Conservation (phyloP, 176 grass and related monocot species). For the Saccharum officinarum region DNA sequence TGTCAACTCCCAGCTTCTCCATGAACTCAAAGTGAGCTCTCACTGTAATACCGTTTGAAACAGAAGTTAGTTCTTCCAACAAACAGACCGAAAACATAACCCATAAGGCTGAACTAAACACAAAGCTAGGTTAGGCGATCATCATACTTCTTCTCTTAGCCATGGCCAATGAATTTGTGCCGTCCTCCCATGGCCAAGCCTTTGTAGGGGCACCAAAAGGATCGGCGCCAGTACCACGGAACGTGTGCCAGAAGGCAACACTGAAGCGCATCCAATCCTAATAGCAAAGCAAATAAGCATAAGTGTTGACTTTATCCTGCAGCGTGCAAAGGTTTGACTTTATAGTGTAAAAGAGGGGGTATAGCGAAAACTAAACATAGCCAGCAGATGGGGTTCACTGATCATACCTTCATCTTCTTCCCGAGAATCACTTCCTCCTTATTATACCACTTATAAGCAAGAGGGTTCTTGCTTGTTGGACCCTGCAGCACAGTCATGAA, state of each 20-base stretch:
- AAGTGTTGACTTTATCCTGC: not conserved
- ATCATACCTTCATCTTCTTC: conserved; percentile 92
- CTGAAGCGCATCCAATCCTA: conserved; percentile 95
- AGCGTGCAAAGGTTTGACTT: not conserved
- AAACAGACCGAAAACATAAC: not conserved
- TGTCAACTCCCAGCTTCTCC: conserved; percentile 92
- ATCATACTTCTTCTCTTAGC: conserved; percentile 93
- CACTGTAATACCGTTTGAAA: conserved; percentile 51
- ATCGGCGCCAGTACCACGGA: conserved; percentile 81
- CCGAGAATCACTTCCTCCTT: conserved; percentile 88
- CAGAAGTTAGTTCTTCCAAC: conserved; percentile 6
- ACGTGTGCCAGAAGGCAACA: conserved; percentile 88
- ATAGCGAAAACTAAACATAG: not conserved
- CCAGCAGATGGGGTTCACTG: not conserved
- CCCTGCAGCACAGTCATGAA: conserved; percentile 41
- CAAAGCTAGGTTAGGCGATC: not conserved
- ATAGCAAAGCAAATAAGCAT: not conserved
- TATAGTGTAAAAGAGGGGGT: not conserved
- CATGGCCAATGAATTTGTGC: conserved; percentile 84
- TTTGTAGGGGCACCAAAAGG: conserved; percentile 87
- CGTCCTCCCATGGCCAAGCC: conserved; percentile 93
- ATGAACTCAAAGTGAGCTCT: conserved; percentile 97
- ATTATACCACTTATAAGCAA: conserved; percentile 95
- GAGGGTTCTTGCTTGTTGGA: conserved; percentile 71
- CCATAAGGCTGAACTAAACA: not conserved